Evolutionary conservation across 495 filamentous ascomycete species (phyloP), one percentile per base, ranked within the genome.

Genomic region (Ascodesmis nigricans): DNA sequence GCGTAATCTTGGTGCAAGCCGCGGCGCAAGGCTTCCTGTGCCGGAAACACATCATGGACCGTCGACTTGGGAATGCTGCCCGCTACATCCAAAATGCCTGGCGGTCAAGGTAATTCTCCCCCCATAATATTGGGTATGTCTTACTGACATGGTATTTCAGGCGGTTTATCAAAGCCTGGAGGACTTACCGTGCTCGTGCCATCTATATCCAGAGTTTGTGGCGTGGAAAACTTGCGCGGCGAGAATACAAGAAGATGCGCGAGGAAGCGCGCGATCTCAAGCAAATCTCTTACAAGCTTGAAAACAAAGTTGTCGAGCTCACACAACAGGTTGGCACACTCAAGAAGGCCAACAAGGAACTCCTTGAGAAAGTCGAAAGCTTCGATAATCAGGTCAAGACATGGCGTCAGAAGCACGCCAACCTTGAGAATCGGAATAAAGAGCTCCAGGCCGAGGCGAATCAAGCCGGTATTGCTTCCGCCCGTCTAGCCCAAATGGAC

Each of bases 231-330:
- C 45, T 60, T 42, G 90, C 87, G 35, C 67, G 90, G 39, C 65
- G 62, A 34, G 68, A 64, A 32, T 97, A 97, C 63, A 93, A 91
- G 68, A 70, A 53, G 27, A 55, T 91, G 35, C 78, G 90, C 32
- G 84, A 91, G 54, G 90, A 97, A 54, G 83, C 87, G 24, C 75
- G 90, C 49, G 87, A 97, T 63, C 68, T 97, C 46, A 92, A 92
- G 60, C 81, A 93, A 54, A 97, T 97, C 43, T 93, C 83, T 9
- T 95, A 95, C 61, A 95, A 90, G 61, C 58, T 97, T 48, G 90
- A 95, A 62, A 93, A 95, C 63, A 95, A 97, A 67, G 87, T 97
- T 36, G 78, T 93, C 35, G 90, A 99, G 58, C 63, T 99, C 45
- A 99, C 90, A 6, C 90, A 99, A 55, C 75, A 75, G 33, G 54